phyloP scores from a whole-genome alignment of 345 rosid genomes.

The Arabidopsis suecica region DNA sequence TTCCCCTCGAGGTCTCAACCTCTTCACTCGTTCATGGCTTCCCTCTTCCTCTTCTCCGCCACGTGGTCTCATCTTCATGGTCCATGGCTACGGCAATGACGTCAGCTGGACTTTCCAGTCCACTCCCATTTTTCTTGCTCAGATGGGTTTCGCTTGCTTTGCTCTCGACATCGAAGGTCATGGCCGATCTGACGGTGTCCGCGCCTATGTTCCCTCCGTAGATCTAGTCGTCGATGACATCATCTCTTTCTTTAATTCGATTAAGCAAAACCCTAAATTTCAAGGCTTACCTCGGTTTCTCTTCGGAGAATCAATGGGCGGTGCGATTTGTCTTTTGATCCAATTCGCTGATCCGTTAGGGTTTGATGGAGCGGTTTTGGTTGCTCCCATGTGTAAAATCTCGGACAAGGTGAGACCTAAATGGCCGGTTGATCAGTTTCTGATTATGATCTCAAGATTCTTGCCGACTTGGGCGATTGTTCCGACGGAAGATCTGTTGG shows the following conservation, averaged over 20 bases:
- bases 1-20: slow-evolving; percentile 77
- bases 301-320: slow-evolving; percentile 89
- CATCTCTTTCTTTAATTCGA: slow-evolving; percentile 55
- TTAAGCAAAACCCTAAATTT: slow-evolving; percentile 54
- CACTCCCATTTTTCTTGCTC: slow-evolving; percentile 74
- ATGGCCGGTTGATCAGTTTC: slow-evolving; percentile 74
- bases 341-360: slow-evolving; percentile 62
- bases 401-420: slow-evolving; percentile 73
- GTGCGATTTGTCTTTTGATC: slow-evolving; percentile 65
- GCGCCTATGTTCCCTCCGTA: slow-evolving; percentile 65
- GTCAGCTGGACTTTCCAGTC: slow-evolving; percentile 82
- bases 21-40: slow-evolving; percentile 81
- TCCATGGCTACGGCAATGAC: slow-evolving; percentile 90
- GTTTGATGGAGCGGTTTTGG: slow-evolving; percentile 73
- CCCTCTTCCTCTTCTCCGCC: slow-evolving; percentile 55
- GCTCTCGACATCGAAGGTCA: slow-evolving; percentile 88
- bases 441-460: slow-evolving; percentile 59
- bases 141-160: slow-evolving; percentile 80
- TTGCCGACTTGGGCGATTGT: slow-evolving; percentile 81
- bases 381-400: slow-evolving; percentile 89
- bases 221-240: slow-evolving; percentile 72
- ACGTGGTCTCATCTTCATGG: slow-evolving; percentile 70
- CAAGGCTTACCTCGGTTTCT: slow-evolving; percentile 62
- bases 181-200: slow-evolving; percentile 73
- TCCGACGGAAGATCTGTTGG: slow-evolving; percentile 68